phyloP scores from a whole-genome alignment of 495 filamentous ascomycete genomes.

The Poronia punctata region DNA sequence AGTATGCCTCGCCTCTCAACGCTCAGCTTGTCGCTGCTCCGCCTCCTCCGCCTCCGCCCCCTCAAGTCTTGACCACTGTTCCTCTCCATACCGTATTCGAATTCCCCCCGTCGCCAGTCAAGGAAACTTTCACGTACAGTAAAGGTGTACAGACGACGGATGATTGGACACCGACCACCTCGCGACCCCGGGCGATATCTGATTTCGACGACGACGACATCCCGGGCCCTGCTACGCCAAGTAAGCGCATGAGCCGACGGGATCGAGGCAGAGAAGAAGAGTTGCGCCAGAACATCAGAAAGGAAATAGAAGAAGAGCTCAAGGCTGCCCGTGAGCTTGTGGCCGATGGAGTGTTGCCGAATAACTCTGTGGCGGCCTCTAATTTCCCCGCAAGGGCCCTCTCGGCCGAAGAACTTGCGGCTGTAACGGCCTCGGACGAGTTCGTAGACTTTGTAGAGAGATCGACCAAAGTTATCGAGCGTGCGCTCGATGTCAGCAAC shows the following conservation, averaged over 20 bases:
- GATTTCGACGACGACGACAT: constrained; percentile 48
- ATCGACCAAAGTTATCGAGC: constrained; percentile 94
- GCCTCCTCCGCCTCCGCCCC: constrained; percentile 14
- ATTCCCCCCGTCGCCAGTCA: constrained; percentile 61
- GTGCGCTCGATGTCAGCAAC: constrained; percentile 73
- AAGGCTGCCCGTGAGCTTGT: constrained; percentile 55
- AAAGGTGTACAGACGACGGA: constrained; percentile 86
- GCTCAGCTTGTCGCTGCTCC: constrained; percentile 21
- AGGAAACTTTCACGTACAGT: constrained; percentile 85
- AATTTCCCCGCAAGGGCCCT: constrained; percentile 78
- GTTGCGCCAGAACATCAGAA: constrained; percentile 72
- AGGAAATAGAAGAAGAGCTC: constrained; percentile 89
- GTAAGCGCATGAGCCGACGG: constrained; percentile 66
- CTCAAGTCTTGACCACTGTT: constrained; percentile 51
- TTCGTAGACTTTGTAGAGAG: constrained; percentile 93
- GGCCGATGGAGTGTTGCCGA: constrained; percentile 42
- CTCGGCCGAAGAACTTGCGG: constrained; percentile 78
- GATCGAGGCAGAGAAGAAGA: constrained; percentile 80
- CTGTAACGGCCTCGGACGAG: constrained; percentile 84
- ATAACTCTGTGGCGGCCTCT: constrained; percentile 30
- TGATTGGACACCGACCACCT: constrained; percentile 50
- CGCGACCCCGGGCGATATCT: constrained; percentile 41
- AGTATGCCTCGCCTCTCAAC: constrained; percentile 37
- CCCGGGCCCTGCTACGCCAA: constrained; percentile 35
- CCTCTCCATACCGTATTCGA: constrained; percentile 69